Base-by-base conservation (phyloP, 495 filamentous ascomycete genomes). In the Trichoderma asperelloides region DNA sequence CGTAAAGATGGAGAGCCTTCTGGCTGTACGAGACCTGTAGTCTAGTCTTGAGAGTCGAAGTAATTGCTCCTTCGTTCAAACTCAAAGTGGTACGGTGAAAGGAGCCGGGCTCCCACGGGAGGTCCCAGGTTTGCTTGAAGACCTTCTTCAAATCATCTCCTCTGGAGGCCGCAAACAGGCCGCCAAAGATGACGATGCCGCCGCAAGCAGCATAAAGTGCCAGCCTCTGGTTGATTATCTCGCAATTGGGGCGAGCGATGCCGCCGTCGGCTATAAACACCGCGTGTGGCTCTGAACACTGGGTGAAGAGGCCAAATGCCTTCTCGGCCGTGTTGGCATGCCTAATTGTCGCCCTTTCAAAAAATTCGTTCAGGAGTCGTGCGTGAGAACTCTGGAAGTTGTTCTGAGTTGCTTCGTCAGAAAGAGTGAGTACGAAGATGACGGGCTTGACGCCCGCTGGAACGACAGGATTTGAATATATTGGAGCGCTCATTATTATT, bases 161-260 rank as follows among this genome's bases (percentile, higher is more conserved):
- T 3, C 25, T 30, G 4, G 55, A 27, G 55, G 27, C 25, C 15
- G 25, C 55, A 60, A 60, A 27, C 55, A 7, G 4, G 27, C 55
- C 55, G 27, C 55, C 55, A 30, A 60, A 60, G 55, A 60, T 8
- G 25, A 60, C 55, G 55, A 30, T 60, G 55, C 55, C 55, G 25
- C 55, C 55, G 25, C 55, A 9, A 9, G 55, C 12, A 25, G 55
- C 55, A 30, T 60, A 60, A 23, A 28, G 23, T 9, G 28, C 25
- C 8, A 60, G 55, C 55, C 27, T 60, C 25, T 30, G 55, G 12
- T 23, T 13, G 23, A 60, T 60, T 23, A 60, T 25, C 16, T 60
- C 55, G 25, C 55, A 30, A 3, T 30, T 27, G 9, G 25, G 11
- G 16, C 55, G 55, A 28, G 55, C 27, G 55, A 60, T 60, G 11